These are phyloP conservation scores for Metschnikowia similis DNA, from an alignment of 805 yeast species.

Conservation along the genomic window DNA sequence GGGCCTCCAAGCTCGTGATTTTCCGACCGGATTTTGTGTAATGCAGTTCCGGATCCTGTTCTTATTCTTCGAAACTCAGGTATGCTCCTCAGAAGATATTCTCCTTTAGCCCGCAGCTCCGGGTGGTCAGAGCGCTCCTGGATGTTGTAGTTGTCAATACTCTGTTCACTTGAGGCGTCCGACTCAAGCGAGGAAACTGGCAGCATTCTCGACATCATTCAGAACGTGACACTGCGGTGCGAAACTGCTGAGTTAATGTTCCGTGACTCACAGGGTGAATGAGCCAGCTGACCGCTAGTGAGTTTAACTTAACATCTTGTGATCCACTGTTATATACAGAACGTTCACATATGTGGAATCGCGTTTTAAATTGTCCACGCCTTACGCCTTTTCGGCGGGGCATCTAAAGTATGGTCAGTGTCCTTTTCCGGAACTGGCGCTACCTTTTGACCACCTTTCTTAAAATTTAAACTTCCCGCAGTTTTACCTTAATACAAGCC, in stretches of 20 bases:
- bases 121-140: neutral
- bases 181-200: neutral
- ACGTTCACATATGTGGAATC: too few species aligned
- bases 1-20: neutral
- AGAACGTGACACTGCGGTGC: neutral
- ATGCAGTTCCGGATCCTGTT: neutral
- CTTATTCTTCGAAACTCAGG: neutral
- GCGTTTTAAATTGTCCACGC: too few species aligned
- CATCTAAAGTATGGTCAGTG: too few species aligned
- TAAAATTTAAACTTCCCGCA: too few species aligned
- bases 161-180: neutral
- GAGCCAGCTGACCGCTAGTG: neutral
- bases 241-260: neutral
- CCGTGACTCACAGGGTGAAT: neutral
- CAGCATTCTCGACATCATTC: neutral
- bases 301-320: neutral
- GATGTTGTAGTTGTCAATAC: neutral
- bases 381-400: too few species aligned
- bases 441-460: too few species aligned
- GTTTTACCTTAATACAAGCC: too few species aligned
- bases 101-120: neutral
- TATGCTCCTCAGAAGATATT: neutral
- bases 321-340: too few species aligned
- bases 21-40: neutral
- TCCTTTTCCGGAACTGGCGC: too few species aligned